Percentiles rank a stretch among this genome's conserved stretches.
These are phyloP conservation scores for Xylaria hypoxylon DNA, from an alignment of 2,329 filamentous ascomycete species.

Conservation along the genomic window DNA sequence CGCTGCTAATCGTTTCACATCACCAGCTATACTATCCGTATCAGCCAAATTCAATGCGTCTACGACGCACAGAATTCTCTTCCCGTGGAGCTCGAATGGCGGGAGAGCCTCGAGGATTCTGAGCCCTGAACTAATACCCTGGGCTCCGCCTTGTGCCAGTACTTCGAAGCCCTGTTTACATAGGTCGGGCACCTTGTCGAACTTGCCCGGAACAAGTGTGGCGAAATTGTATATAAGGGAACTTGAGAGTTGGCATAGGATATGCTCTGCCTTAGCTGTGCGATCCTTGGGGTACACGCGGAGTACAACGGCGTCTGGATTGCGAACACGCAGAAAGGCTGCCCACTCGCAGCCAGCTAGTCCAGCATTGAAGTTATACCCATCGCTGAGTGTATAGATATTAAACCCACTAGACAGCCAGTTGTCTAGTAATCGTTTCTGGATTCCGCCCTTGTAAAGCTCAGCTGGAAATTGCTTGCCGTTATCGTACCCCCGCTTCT, in stretches of 20 bases:
- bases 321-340: conserved; percentile 34
- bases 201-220: conserved; percentile 26
- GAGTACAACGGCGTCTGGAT: conserved; percentile 28
- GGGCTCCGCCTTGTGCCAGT: conserved; percentile 21
- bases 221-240: conserved; percentile 38
- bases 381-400: conserved; percentile 28
- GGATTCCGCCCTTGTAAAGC: conserved; percentile 33
- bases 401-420: conserved; percentile 24
- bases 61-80: conserved; percentile 30
- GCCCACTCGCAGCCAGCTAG: conserved; percentile 39
- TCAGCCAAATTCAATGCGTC: conserved; percentile 32
- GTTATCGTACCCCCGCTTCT: conserved; percentile 35
- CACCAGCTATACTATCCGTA: neutral
- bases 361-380: conserved; percentile 23
- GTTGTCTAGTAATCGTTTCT: conserved; percentile 25
- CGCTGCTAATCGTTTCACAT: conserved; percentile 4
- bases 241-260: conserved; percentile 34
- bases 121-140: conserved; percentile 32
- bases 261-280: conserved; percentile 3
- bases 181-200: conserved; percentile 25
- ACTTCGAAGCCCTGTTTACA: conserved; percentile 24
- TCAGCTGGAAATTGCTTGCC: conserved; percentile 33
- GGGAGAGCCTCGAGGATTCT: conserved; percentile 32
- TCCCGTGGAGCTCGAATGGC: conserved; percentile 1
- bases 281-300: conserved; percentile 37